Conservation (phyloP, 768 basidiomycete species). For the Dioszegia hungarica region DNA sequence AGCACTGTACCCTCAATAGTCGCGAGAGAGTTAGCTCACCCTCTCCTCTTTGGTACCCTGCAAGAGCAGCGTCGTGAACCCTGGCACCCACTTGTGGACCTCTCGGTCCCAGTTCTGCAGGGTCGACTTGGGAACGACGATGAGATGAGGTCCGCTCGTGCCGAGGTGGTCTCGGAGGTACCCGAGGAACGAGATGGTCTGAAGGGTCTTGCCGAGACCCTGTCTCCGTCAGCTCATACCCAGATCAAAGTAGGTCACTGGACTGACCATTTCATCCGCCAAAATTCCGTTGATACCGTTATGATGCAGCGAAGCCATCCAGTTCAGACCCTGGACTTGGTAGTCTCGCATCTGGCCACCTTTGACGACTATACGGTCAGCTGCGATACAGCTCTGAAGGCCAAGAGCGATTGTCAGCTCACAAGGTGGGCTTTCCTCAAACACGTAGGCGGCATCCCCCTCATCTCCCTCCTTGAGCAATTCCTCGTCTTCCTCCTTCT, state of each 20-base stretch:
- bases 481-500: conserved; percentile 98
- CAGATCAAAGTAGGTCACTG: neutral
- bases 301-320: conserved; percentile 94
- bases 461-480: conserved; percentile 82
- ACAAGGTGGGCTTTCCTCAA: conserved; percentile 92
- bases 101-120: conserved; percentile 96
- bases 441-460: conserved; percentile 85
- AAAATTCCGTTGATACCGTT: conserved; percentile 96
- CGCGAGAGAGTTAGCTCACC: conserved; percentile 50
- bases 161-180: conserved; percentile 82
- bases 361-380: conserved; percentile 62
- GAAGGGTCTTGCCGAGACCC: conserved; percentile 97
- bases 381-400: neutral
- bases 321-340: conserved; percentile 91
- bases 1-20: too few species aligned
- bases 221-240: conserved; percentile 43
- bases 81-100: conserved; percentile 84
- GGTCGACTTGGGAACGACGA: conserved; percentile 98
- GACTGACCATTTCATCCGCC: conserved; percentile 85
- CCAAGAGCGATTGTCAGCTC: conserved; percentile 18
- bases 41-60: conserved; percentile 89
- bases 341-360: conserved; percentile 84
- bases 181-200: conserved; percentile 93
- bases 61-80: conserved; percentile 72
- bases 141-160: conserved; percentile 76